Conservation (phyloP, 441 rosid genomes). For the Gossypium gossypioides region DNA sequence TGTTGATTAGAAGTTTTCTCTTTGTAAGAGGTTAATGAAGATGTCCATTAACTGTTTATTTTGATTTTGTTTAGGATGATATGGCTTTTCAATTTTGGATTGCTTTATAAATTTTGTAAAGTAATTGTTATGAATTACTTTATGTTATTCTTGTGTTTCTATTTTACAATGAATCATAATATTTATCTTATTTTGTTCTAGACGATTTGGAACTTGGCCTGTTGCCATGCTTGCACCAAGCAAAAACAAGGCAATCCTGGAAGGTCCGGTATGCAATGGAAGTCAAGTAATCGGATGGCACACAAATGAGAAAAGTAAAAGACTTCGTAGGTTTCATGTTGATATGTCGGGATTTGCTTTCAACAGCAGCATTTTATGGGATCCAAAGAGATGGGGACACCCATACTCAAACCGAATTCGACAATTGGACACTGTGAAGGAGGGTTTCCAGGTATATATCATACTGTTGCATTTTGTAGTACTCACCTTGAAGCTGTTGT, state of each 20-base stretch:
- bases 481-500: background rate
- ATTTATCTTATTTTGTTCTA: slow-evolving; percentile 19
- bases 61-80: too few relatives aligned
- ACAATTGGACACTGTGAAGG: slow-evolving; percentile 73
- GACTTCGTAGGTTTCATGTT: slow-evolving; percentile 77
- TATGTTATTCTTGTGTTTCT: background rate
- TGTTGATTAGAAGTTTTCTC: too few relatives aligned
- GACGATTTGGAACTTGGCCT: slow-evolving; percentile 95
- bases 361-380: slow-evolving; percentile 90
- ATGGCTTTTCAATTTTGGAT: too few relatives aligned
- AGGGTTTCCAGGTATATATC: slow-evolving; percentile 77
- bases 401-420: slow-evolving; percentile 41
- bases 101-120: background rate
- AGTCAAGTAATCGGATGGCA: slow-evolving; percentile 86
- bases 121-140: background rate
- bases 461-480: background rate
- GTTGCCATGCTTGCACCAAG: slow-evolving; percentile 93
- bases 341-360: slow-evolving; percentile 98
- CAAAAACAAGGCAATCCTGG: slow-evolving; percentile 84
- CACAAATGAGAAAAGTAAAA: slow-evolving; percentile 87
- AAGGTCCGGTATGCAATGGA: slow-evolving; percentile 87
- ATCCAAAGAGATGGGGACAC: slow-evolving; percentile 68
- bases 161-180: background rate
- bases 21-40: too few relatives aligned
- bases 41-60: too few relatives aligned